Evolutionary conservation across 768 basidiomycete genomes (phyloP), one percentile per base, ranked within the genome.

Genomic region (Mycena albidolilacea): DNA sequence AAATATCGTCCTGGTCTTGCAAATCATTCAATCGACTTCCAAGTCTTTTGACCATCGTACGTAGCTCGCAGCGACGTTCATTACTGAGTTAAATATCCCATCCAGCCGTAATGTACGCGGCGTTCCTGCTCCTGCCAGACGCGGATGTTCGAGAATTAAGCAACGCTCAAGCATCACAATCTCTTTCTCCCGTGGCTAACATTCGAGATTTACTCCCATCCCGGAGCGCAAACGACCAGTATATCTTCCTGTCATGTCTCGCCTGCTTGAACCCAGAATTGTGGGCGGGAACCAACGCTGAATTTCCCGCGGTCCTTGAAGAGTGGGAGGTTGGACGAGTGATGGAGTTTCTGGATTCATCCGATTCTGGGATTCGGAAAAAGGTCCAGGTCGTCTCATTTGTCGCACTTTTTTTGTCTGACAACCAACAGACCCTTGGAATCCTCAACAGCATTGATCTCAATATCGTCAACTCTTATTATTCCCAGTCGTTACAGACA

Each of bases 321-420:
- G 89, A 85, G 66, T 88, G 88, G 87, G 94, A 95, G 64, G 94
- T 96, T 48, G 91, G 91, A 63, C 84, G 85, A 43, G 84, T 95
- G 23, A 93, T 96, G 90, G 87, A 86, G 70, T 81, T 93, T 17
- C 82, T 96, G 37, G 87, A 91, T 70, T 90, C 89, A 3, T 80
- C 85, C 1, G 95, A 96, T 78, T 73, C 78, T 10, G 77, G 85
- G 38, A 88, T 94, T 50, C 86, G 93, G 67, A 85, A 80, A 64
- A 91, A 86, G 85, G 95, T 92, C 76, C 85, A 68, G n/a, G 63
- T 57, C 43, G 46, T 43, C 30, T 54, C n/a, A 35, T 14, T 21
- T 48, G 15, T 46, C 46, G n/a, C 66, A 74, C 50, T 74, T 38
- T 59, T 73, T 43, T 73, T 23, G 61, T 70, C 68, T 64, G 59